Base-by-base conservation (phyloP, 495 filamentous ascomycete genomes). In the Monascus purpureus region DNA sequence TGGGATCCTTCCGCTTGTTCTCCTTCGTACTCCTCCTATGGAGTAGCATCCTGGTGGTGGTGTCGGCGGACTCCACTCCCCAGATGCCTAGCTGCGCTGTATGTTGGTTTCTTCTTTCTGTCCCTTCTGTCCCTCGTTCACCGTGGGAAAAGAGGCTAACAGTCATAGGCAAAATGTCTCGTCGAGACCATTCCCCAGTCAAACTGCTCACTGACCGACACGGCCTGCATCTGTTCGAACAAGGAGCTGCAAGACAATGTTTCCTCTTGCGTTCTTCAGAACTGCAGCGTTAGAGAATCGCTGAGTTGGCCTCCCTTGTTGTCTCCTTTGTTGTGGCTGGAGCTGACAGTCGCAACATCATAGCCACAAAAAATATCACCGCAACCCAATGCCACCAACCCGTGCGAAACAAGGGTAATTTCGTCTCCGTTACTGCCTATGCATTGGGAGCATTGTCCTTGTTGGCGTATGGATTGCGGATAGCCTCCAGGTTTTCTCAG, bases 301-400 rank as follows among this genome's bases (percentile, higher is more conserved):
- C 25, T 54, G 27, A 45, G 50, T 54, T 37, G 25, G 41, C 35
- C 4, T 7, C 8, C 7, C 16, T 28, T 18, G 0, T 17, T 24
- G 4, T 8, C 4, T 20, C 26, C 26, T n/a, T 23, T 19, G 12
- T 23, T 13, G 14, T 6, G 4, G 11, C n/a, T 4, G 11, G 8
- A 13, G 15, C 6, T 31, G 13, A 13, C 23, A 31, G 9, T 27
- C 13, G 17, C 6, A 27, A 13, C 5, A 3, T 13, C 12, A n/a
- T 28, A 49, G 50, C 47, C 14, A 53, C 52, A 6, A 56, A 51
- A 45, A 56, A 56, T 40, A 47, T 56, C 28, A 53, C 52, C 1
- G 28, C 38, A 12, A 38, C 43, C 12, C 39, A 41, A 15, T 56
- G 52, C 30, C 39, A 37, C 7, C 45, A 37, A 6, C 52, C 52